A percentile compares a stretch with the other conserved stretches of the same genome.
phyloP scores from a whole-genome alignment of 768 basidiomycete genomes.

The Agaricus sinodeliciosus region DNA sequence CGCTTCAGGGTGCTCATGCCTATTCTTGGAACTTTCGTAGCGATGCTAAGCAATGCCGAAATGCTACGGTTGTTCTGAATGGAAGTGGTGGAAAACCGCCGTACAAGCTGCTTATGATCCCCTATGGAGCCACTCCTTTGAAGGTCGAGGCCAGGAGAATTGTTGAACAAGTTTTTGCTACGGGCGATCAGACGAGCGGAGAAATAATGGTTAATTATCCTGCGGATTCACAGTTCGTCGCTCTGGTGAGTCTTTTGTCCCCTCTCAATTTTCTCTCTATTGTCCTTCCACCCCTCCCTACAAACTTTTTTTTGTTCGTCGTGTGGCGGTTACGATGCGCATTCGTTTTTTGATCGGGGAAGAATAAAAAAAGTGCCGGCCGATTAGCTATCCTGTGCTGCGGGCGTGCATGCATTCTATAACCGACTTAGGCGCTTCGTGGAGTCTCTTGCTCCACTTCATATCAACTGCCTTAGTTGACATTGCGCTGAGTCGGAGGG shows the following conservation, averaged over 20 bases:
- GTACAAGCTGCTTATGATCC: constrained; percentile 61
- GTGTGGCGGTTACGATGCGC: too few species aligned
- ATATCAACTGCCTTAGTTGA: not conserved
- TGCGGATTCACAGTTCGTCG: constrained; percentile 63
- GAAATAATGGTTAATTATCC: constrained; percentile 61
- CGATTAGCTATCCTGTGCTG: not conserved
- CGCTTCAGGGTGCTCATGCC: constrained; percentile 25
- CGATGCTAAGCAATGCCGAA: constrained; percentile 59
- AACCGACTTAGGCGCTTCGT: not conserved
- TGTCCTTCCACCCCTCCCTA: not conserved
- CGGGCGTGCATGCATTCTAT: not conserved
- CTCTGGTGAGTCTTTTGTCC: constrained; percentile 50
- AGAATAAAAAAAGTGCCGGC: not conserved
- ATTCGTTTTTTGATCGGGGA: not conserved
- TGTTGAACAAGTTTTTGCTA: constrained; percentile 43
- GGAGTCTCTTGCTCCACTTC: not conserved
- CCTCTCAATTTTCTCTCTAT: not conserved
- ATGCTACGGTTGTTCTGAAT: constrained; percentile 50
- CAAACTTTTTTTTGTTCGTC: not conserved
- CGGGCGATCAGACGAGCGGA: constrained; percentile 29
- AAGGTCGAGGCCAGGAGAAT: constrained; percentile 58
- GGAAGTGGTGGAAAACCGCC: constrained; percentile 58
- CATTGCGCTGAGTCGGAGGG: too few species aligned
- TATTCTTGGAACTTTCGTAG: constrained; percentile 41
- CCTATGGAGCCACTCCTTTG: constrained; percentile 58